Evolutionary conservation across 208 protist species (phyloP), one percentile per base, ranked within the genome.

Genomic region (Trypanosomatidae sp.): DNA sequence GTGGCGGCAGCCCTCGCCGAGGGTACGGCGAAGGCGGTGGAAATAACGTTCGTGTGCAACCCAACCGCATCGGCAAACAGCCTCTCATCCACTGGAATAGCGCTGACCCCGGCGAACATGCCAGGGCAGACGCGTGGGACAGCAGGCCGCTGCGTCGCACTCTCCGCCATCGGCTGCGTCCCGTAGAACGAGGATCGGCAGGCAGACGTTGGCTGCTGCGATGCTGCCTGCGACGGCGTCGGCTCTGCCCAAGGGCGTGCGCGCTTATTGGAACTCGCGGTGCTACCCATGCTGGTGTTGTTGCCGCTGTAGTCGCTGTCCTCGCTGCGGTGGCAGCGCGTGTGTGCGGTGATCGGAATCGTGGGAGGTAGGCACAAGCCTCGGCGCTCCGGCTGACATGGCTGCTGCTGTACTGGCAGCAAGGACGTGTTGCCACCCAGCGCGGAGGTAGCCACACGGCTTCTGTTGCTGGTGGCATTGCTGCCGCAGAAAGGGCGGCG

Each of bases 71-170:
- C 60, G 13, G 72, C 76, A 72, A 96, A 96, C 22, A 94, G 69
- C 33, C 82, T 69, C 15, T 83, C 82, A 77, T 67, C 71, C 28
- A 96, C 19, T 7, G 72, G 36, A 33, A 96, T 79, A 19, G 80
- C 80, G 71, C 87, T 93, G 58, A 92, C 65, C 1, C 91, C 89
- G 12, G 69, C 70, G 62, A 93, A 91, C 76, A 85, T 90, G 36
- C 71, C 79, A 17, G 78, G 82, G 67, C 84, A 88, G 36, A 84
- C 75, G 39, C 49, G 73, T 49, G 46, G 28, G 17, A 1, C 41
- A 15, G 49, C 44, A 28, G 17, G 60, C 30, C 28, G 70, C 46
- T 39, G 53, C 41, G 64, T 58, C 46, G 25, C 52, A 30, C n/a
- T 46, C 9, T 67, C 64, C 25, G n/a, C 55, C 39, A 47, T 19